Conservation (phyloP, 169 alveolate genomes). For the Babesia microti region DNA sequence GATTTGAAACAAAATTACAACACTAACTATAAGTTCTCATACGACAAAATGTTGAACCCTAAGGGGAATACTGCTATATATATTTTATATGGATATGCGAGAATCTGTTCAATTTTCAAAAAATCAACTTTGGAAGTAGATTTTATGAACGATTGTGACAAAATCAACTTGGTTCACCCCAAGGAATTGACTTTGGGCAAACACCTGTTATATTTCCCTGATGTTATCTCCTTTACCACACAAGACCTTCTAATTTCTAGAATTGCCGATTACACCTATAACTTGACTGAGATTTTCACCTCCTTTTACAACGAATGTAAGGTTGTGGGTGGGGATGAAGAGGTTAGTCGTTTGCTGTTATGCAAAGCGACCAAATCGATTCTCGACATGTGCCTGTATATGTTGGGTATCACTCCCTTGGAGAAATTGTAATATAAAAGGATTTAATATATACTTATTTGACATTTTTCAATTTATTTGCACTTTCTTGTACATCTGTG, state of each 20-base stretch:
- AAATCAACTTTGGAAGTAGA: constrained; percentile 63
- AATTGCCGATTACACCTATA: constrained; percentile 88
- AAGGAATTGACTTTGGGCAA: constrained; percentile 52
- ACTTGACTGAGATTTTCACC: constrained; percentile 80
- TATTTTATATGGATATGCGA: constrained; percentile 87
- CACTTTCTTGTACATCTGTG: constrained; percentile 2
- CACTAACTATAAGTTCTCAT: constrained; percentile 88
- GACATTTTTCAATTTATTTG: neutral
- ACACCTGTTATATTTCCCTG: constrained; percentile 55
- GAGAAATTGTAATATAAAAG: constrained; percentile 57
- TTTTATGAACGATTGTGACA: neutral
- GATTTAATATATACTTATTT: constrained; percentile 1
- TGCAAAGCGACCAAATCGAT: constrained; percentile 78
- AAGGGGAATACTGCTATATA: constrained; percentile 96
- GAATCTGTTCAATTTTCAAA: constrained; percentile 85
- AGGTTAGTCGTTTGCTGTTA: constrained; percentile 77
- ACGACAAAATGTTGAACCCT: constrained; percentile 95
- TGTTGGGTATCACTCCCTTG: constrained; percentile 68
- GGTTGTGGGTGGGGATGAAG: constrained; percentile 80
- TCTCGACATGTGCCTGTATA: constrained; percentile 58
- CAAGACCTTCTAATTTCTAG: constrained; percentile 58
- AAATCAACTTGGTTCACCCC: constrained; percentile 20
- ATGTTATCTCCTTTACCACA: constrained; percentile 41
- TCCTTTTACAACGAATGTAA: constrained; percentile 86
- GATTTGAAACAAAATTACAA: constrained; percentile 90